Evolutionary conservation across 2,329 filamentous ascomycete species (phyloP).

Genomic region (Alternaria solani): DNA sequence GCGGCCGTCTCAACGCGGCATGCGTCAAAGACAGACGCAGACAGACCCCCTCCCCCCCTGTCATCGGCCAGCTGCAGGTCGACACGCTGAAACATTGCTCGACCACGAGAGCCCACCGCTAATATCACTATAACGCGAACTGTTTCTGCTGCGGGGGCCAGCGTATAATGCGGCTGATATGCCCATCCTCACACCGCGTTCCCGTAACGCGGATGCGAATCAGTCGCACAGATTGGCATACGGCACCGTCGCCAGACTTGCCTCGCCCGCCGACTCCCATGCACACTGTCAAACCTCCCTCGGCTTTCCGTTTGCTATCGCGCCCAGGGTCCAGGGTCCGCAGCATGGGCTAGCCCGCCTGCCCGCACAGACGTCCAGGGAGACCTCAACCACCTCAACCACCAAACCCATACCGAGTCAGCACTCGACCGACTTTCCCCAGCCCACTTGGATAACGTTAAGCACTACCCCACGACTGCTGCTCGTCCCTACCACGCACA

Average conservation of each 20-base stretch:
- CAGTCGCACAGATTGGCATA: neutral
- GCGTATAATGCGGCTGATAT: neutral
- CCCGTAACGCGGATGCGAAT: neutral
- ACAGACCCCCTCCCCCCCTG: constrained; percentile 3
- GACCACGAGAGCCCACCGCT: constrained; percentile 14
- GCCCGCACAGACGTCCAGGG: constrained; percentile 9
- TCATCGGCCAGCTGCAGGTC: constrained; percentile 12
- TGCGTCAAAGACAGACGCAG: neutral
- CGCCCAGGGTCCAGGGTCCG: constrained; percentile 1
- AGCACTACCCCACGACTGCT: constrained; percentile 7
- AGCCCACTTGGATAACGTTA: neutral
- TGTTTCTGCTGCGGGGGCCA: constrained; percentile 21
- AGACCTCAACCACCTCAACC: constrained; percentile 14
- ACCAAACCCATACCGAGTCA: constrained; percentile 12
- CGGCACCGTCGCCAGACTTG: constrained; percentile 6
- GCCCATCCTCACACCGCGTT: neutral
- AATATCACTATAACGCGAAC: constrained; percentile 19
- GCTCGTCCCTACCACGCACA: neutral
- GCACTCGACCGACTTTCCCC: constrained; percentile 11
- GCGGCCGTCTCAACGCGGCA: constrained; percentile 2
- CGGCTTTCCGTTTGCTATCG: neutral
- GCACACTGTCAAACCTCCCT: neutral
- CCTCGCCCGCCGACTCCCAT: neutral
- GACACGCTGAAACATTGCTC: constrained; percentile 24
- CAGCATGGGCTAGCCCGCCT: neutral